Base-by-base conservation (phyloP, 108 stramenopile genomes). In the Phaeodactylum tricornutum region DNA sequence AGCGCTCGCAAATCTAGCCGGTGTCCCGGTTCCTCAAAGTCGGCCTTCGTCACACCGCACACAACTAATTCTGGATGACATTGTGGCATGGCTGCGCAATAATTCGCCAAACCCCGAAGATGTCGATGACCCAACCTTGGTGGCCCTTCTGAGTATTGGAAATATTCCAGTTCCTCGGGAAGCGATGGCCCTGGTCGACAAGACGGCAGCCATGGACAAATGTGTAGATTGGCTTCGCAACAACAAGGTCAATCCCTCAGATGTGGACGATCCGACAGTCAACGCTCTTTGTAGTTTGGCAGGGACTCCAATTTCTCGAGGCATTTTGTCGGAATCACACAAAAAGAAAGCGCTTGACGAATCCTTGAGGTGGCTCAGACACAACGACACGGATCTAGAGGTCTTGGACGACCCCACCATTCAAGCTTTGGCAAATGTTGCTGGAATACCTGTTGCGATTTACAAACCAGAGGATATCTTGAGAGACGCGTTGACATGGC, bases 41-140 rank as follows among this genome's bases (percentile, higher is more conserved):
- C 23, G n/a, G 33, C 33, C 33, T 34, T 34, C 12, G 33, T 12
- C 33, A 8, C 9, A 8, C 33, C 9, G 33, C 8, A 34, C 12
- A 12, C 33, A 34, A 34, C 33, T 8, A 34, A 34, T 12, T 34
- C 31, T 49, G n/a, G 48, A 49, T 36, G 24, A 49, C 14, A 9
- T 32, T 21, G 48, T 49, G n/a, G 66, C 60, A 23, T 67, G 59
- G 59, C 61, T 47, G 50, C 39, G 57, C 21, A 27, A 53, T 11
- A 49, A 49, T 32, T 14, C 17, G 25, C 53, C 53, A 3, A 23
- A 38, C 31, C 53, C 53, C 2, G 42, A 25, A 42, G 37, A 53
- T 7, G 7, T 55, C 3, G 53, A 55, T 16, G 41, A 55, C 14
- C 53, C 53, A 1, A 29, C 41, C n/a, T 9, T 55, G 5, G 17